Evolutionary conservation across 768 basidiomycete species (phyloP), one percentile per base, ranked within the genome.

Genomic region (Pulveroboletus sp.): DNA sequence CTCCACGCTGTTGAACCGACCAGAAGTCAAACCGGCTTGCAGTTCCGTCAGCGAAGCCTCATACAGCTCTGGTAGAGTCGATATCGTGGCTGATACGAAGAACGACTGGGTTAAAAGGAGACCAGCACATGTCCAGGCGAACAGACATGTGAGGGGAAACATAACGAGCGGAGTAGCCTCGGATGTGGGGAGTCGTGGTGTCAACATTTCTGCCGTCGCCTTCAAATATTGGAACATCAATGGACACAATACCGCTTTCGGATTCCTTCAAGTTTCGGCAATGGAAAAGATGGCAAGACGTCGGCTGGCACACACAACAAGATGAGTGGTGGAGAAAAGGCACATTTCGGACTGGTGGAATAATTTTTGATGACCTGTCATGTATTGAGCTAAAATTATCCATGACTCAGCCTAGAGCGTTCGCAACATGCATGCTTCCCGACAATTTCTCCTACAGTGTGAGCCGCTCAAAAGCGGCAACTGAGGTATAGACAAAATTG

Each of bases 21-120:
- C 64, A 1, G 59, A 54, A 12, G 66, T 63, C 35, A 75, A 57
- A 11, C 75, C 74, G 2, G 51, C 50, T 51, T 76, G 71, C 6
- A 75, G 61, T 40, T 75, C 73, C 4, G 50, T 50, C 40, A 76
- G 51, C 1, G 68, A 64, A 1, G 74, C 73, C 41, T 76, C 72
- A 44, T 74, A 72, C 4, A 76, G 53, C 47, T 75, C 73, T 2
- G 74, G 73, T 17, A 73, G 52, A 0, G 52, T 63, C 16, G 50
- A 31, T 34, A 43, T 43, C 6, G 51, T 26, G 4, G 61, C 61
- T 1, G 38, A 53, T 16, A 49, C 49, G 10, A 58, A 26, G 37
- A 19, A 27, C 9, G 51, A 45, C 14, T 50, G 47, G 7, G 40
- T 31, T 24, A 45, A 35, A 22, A 54, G 26, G 35, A 57, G 30